These are phyloP conservation scores for Santalum album DNA, from an alignment of 164 flowering plant species.

Conservation along the genomic window DNA sequence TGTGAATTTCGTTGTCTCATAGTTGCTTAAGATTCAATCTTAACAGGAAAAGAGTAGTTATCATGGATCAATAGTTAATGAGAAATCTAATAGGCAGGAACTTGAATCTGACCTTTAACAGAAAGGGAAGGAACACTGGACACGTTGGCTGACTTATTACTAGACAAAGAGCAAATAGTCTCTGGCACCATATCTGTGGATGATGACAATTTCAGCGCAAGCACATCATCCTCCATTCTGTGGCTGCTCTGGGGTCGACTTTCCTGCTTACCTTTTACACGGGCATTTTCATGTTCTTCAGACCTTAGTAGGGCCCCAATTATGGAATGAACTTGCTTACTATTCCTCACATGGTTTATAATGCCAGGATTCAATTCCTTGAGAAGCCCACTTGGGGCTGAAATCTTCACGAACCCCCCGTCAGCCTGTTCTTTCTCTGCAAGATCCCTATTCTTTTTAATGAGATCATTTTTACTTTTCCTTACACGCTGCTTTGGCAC, in stretches of 20 bases:
- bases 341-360: constrained; percentile 88
- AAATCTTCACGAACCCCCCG: constrained; percentile 61
- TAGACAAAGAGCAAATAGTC: background rate
- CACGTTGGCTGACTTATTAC: constrained; percentile 29
- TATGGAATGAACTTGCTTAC: constrained; percentile 92
- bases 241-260: background rate
- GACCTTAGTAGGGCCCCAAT: constrained; percentile 74
- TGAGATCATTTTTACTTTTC: constrained; percentile 46
- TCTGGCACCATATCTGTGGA: background rate
- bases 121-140: constrained; percentile 52
- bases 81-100: background rate
- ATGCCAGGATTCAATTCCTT: constrained; percentile 86
- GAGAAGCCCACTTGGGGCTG: constrained; percentile 93
- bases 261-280: constrained; percentile 12
- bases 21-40: background rate
- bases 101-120: constrained; percentile 46
- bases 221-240: background rate
- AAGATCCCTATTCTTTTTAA: constrained; percentile 65
- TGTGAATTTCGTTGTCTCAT: too few relatives aligned
- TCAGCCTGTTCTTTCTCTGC: constrained; percentile 83
- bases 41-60: background rate
- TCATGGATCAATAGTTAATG: background rate
- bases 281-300: constrained; percentile 27
- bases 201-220: background rate
- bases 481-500: constrained; percentile 50